A percentile compares a stretch with the other conserved stretches of the same genome.
phyloP scores from a whole-genome alignment of 2,329 filamentous ascomycete species.

The Colletotrichum lindemuthianum region DNA sequence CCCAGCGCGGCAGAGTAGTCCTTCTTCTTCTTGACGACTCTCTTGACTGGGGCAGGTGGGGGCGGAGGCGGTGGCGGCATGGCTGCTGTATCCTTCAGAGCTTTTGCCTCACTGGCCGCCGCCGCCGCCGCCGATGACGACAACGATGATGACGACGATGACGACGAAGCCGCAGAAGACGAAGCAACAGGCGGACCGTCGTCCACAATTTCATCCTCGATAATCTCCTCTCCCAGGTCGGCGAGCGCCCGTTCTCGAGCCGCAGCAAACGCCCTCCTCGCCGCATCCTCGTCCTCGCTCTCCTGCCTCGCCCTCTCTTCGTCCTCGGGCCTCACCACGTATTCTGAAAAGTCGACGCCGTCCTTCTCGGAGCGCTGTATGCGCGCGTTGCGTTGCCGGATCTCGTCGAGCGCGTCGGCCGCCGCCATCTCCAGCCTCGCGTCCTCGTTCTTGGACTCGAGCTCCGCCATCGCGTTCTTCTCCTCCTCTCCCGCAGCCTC shows the following conservation, averaged over 20 bases:
- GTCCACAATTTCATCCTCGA: slow-evolving; percentile 41
- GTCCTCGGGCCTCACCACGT: slow-evolving; percentile 64
- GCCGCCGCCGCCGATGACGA: slow-evolving; percentile 34
- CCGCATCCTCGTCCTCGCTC: slow-evolving; percentile 84
- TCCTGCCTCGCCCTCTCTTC: slow-evolving; percentile 74
- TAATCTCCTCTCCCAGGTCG: slow-evolving; percentile 60
- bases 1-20: slow-evolving; percentile 78
- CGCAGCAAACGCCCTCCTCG: slow-evolving; percentile 78
- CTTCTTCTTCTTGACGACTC: slow-evolving; percentile 88
- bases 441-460: slow-evolving; percentile 93
- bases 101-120: slow-evolving; percentile 39
- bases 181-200: slow-evolving; percentile 11
- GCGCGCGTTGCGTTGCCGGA: slow-evolving; percentile 88
- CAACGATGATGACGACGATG: slow-evolving; percentile 3
- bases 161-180: slow-evolving; percentile 29
- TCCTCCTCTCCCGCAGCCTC: slow-evolving; percentile 73
- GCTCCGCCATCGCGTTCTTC: slow-evolving; percentile 90
- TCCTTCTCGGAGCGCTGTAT: slow-evolving; percentile 81
- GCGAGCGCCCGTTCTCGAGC: slow-evolving; percentile 62
- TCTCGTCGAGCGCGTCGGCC: slow-evolving; percentile 94
- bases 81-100: slow-evolving; percentile 45
- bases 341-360: slow-evolving; percentile 67
- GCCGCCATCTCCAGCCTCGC: slow-evolving; percentile 96
- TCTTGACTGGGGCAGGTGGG: slow-evolving; percentile 76
- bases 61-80: slow-evolving; percentile 59